Percentiles rank a stretch among this genome's conserved stretches.
phyloP scores from a whole-genome alignment of 140 eudicot species.

The Cichorium intybus region DNA sequence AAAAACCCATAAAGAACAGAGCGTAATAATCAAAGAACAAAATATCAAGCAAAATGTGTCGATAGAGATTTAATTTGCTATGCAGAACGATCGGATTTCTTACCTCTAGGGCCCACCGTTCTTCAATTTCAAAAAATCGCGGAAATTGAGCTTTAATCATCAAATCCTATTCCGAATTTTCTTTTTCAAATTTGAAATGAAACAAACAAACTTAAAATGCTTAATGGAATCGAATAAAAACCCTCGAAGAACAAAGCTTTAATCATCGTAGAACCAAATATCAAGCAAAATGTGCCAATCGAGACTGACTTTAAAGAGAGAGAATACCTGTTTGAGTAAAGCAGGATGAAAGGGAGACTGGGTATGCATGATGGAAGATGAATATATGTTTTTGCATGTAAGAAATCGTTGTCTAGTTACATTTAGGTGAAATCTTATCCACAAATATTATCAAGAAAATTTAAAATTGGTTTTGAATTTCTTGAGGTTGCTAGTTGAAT shows the following conservation, averaged over 20 bases:
- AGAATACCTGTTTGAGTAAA: slow-evolving; percentile 25
- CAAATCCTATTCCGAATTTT: background rate
- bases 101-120: background rate
- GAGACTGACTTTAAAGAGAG: background rate
- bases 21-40: slow-evolving; percentile 3
- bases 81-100: too few species aligned
- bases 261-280: background rate
- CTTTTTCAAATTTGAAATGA: background rate
- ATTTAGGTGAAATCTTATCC: slow-evolving; percentile 43
- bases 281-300: background rate
- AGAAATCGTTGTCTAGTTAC: slow-evolving; percentile 28
- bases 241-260: slow-evolving; percentile 8
- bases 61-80: background rate
- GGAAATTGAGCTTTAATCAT: background rate
- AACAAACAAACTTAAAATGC: background rate
- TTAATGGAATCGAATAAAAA: background rate
- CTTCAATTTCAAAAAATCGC: background rate
- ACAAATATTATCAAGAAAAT: slow-evolving; percentile 38
- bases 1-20: slow-evolving; percentile 5
- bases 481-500: slow-evolving; percentile 24
- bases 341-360: slow-evolving; percentile 16
- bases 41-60: slow-evolving; percentile 3
- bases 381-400: slow-evolving; percentile 38
- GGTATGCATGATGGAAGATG: slow-evolving; percentile 25
- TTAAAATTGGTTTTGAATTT: slow-evolving; percentile 6